phyloP scores from a whole-genome alignment of 805 yeast species.

The Sugiyamaella marilandica region DNA sequence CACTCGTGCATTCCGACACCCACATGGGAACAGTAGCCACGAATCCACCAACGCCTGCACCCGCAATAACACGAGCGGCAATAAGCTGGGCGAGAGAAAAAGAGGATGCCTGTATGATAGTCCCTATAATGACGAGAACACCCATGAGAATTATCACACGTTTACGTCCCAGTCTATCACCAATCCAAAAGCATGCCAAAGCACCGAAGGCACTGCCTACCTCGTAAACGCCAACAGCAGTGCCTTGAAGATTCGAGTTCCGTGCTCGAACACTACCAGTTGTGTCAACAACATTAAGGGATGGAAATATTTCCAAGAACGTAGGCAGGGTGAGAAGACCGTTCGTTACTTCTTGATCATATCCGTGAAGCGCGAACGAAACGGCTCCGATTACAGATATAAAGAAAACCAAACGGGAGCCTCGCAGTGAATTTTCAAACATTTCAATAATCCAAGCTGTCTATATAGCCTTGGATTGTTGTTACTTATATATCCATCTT shows the following conservation, averaged over 20 bases:
- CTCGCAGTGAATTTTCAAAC: constrained; percentile 1
- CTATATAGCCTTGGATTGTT: not conserved
- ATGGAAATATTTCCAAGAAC: constrained; percentile 14
- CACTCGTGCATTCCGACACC: constrained; percentile 67
- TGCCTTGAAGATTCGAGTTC: constrained; percentile 30
- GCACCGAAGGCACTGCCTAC: constrained; percentile 71
- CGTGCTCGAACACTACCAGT: constrained; percentile 10
- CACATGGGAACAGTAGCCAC: constrained; percentile 58
- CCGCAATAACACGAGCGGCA: constrained; percentile 52
- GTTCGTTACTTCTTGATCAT: constrained; percentile 18
- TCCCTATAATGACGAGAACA: constrained; percentile 39
- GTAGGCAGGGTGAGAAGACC: constrained; percentile 12
- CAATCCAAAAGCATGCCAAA: constrained; percentile 49
- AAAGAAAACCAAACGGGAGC: not conserved
- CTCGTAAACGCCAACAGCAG: constrained; percentile 43
- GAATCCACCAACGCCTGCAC: constrained; percentile 28
- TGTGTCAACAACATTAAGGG: constrained; percentile 12
- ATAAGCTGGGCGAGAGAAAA: constrained; percentile 61
- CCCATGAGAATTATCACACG: constrained; percentile 53
- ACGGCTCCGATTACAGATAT: constrained; percentile 12
- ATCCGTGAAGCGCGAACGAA: constrained; percentile 13
- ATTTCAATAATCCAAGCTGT: not conserved
- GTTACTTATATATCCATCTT: not conserved
- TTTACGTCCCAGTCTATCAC: constrained; percentile 58
- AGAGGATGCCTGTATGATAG: constrained; percentile 13